These are phyloP conservation scores for Chimonanthus praecox DNA, from an alignment of 164 flowering plant species.

Conservation along the genomic window DNA sequence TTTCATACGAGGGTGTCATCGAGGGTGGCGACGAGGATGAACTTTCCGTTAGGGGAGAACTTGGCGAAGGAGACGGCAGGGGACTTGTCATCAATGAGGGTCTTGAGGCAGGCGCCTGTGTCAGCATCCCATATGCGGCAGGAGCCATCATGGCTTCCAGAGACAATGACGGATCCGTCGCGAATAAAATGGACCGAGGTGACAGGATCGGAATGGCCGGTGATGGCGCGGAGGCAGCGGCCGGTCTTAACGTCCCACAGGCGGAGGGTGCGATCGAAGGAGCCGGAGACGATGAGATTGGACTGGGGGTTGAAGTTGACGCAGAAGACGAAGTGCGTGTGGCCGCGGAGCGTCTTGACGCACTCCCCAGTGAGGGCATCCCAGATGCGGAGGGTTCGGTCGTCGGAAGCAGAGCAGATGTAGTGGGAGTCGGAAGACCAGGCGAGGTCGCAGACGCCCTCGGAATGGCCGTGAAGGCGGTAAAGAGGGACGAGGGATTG, in stretches of 20 bases:
- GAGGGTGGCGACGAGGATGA: slow-evolving; percentile 89
- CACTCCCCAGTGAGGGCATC: slow-evolving; percentile 55
- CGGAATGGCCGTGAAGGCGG: slow-evolving; percentile 72
- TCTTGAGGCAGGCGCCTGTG: slow-evolving; percentile 52
- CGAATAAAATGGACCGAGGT: slow-evolving; percentile 77
- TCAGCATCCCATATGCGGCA: slow-evolving; percentile 89
- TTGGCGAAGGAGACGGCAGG: slow-evolving; percentile 79
- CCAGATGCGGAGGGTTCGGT: slow-evolving; percentile 86
- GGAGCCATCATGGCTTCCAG: slow-evolving; percentile 85
- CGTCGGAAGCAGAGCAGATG: slow-evolving; percentile 95
- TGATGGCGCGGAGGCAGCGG: slow-evolving; percentile 37
- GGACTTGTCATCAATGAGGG: slow-evolving; percentile 55
- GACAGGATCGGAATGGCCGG: slow-evolving; percentile 65
- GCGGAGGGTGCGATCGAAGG: slow-evolving; percentile 77
- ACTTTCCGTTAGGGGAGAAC: slow-evolving; percentile 96
- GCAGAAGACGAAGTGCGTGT: slow-evolving; percentile 75
- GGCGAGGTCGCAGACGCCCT: slow-evolving; percentile 79
- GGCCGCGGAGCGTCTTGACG: slow-evolving; percentile 79
- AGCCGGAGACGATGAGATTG: slow-evolving; percentile 80
- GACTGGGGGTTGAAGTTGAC: slow-evolving; percentile 84
- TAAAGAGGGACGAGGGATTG: slow-evolving; percentile 41
- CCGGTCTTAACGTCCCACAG: slow-evolving; percentile 95
- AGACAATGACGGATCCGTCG: slow-evolving; percentile 84
- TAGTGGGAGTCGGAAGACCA: slow-evolving; percentile 97
- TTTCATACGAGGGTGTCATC: slow-evolving; percentile 72